Base-by-base conservation (phyloP, 2,329 filamentous ascomycete genomes). In the Amesomyces nigricolor region DNA sequence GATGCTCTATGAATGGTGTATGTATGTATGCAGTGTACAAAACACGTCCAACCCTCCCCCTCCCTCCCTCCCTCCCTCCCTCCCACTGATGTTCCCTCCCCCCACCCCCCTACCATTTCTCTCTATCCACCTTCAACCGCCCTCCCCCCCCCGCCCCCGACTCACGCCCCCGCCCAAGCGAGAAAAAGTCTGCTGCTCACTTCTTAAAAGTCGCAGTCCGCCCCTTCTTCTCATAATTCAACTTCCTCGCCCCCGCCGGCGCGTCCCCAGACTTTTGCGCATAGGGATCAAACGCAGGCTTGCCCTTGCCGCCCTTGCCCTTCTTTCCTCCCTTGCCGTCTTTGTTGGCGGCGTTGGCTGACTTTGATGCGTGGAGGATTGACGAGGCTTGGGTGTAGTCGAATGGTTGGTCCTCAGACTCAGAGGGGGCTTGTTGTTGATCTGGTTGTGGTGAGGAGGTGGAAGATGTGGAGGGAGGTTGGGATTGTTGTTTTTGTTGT, bases 181-280 rank as follows among this genome's bases (percentile, higher is more conserved):
- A 13, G 9, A 13, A 35, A 35, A 35, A 7, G 22, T 6, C 22
- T 6, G 16, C 26, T 6, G 4, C 42, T 65, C 54, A 68, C 50
- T 73, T 74, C 63, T 74, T 73, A n/a, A 75, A 76, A 42, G 69
- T 71, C 10, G 70, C 70, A 19, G 67, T 65, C 62, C 70, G 71
- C 29, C 67, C 66, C 52, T 60, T 57, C 64, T 64, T 64, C 47
- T 68, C 69, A 17, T 63, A 62, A 44, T 71, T 66, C 62, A 67
- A 63, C 54, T 63, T 62, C 53, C 68, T 61, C 42, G 64, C 70
- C 10, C 64, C 64, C 61, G 66, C 64, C 32, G 67, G 68, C 6
- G 64, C 69, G 13, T 67, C 65, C 2, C 62, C 62, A 2, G 57
- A 63, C 56, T 65, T 66, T 47, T 62, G 66, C 29, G 57, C 59